A percentile compares a stretch with the other conserved stretches of the same genome.
phyloP scores from a whole-genome alignment of 495 filamentous ascomycete species.

The Aspergillus bridgeri region DNA sequence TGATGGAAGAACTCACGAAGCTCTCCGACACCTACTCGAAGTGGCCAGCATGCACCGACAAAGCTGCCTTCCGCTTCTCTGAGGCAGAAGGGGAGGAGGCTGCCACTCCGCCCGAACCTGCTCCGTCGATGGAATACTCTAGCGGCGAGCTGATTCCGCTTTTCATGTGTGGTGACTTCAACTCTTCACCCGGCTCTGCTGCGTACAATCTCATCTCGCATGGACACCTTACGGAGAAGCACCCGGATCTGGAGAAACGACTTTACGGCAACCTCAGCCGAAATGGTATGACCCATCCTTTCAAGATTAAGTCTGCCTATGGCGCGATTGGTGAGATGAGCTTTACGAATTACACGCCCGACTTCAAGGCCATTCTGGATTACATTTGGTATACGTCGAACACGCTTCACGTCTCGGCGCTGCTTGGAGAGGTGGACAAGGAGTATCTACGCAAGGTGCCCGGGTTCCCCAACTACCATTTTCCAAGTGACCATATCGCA shows the following conservation, averaged over 20 bases:
- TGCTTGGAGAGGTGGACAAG: constrained; percentile 88
- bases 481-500: constrained; percentile 94
- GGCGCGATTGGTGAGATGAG: constrained; percentile 69
- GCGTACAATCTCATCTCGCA: constrained; percentile 84
- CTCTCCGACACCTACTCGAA: constrained; percentile 79
- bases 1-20: constrained; percentile 85
- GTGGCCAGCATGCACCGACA: constrained; percentile 72
- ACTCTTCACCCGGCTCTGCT: constrained; percentile 77
- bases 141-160: constrained; percentile 84
- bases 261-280: constrained; percentile 88
- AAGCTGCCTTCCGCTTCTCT: constrained; percentile 65
- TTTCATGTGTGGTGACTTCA: constrained; percentile 92
- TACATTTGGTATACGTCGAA: constrained; percentile 98
- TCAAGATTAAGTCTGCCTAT: constrained; percentile 88
- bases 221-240: constrained; percentile 66
- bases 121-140: constrained; percentile 73
- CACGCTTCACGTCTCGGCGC: constrained; percentile 75
- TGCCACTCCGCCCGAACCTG: constrained; percentile 49
- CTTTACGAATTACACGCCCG: constrained; percentile 95
- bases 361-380: constrained; percentile 86
- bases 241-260: constrained; percentile 69
- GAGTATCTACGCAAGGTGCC: constrained; percentile 87
- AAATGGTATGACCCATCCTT: constrained; percentile 89
- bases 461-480: constrained; percentile 95
- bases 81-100: constrained; percentile 55